Percentiles rank a stretch among this genome's conserved stretches.
Evolutionary conservation across 768 basidiomycete species (phyloP).

Genomic region (Strobilomyces echinocephalus): DNA sequence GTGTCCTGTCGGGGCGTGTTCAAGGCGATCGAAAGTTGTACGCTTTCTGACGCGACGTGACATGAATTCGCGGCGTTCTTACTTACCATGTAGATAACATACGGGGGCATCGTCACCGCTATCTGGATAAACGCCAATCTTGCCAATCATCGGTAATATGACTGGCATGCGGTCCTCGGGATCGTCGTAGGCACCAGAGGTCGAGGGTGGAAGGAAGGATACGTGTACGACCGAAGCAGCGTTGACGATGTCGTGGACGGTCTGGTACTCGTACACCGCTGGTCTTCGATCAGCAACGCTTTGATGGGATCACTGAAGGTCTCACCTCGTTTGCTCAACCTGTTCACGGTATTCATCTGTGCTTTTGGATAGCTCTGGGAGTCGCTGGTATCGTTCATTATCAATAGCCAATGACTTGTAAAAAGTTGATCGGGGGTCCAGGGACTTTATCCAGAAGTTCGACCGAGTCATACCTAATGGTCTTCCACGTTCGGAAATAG

Average conservation of each 20-base stretch:
- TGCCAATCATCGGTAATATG: slow-evolving; percentile 26
- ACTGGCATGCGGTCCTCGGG: slow-evolving; percentile 11
- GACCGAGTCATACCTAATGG: too few relatives aligned
- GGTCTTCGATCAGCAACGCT: not conserved
- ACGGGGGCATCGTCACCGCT: slow-evolving; percentile 2
- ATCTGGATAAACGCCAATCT: slow-evolving; percentile 18
- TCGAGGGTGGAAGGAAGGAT: slow-evolving; percentile 21
- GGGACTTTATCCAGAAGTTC: too few relatives aligned
- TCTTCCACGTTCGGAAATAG: too few relatives aligned
- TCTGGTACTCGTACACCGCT: slow-evolving; percentile 22
- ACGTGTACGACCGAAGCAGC: slow-evolving; percentile 21
- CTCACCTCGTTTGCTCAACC: slow-evolving; percentile 23
- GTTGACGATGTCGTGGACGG: slow-evolving; percentile 21
- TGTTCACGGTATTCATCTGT: slow-evolving; percentile 21
- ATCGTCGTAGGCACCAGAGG: slow-evolving; percentile 9
- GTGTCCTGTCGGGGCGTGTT: slow-evolving; percentile 8
- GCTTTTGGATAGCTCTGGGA: slow-evolving; percentile 36
- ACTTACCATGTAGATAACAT: slow-evolving; percentile 26
- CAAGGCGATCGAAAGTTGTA: not conserved
- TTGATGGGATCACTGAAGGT: not conserved
- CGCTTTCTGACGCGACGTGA: too few relatives aligned
- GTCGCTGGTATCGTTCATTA: slow-evolving; percentile 45
- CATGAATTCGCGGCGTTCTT: not conserved
- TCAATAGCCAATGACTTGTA: not conserved
- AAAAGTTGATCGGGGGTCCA: not conserved